phyloP scores from a whole-genome alignment of 2,329 filamentous ascomycete genomes.

The Fusarium xylarioides region DNA sequence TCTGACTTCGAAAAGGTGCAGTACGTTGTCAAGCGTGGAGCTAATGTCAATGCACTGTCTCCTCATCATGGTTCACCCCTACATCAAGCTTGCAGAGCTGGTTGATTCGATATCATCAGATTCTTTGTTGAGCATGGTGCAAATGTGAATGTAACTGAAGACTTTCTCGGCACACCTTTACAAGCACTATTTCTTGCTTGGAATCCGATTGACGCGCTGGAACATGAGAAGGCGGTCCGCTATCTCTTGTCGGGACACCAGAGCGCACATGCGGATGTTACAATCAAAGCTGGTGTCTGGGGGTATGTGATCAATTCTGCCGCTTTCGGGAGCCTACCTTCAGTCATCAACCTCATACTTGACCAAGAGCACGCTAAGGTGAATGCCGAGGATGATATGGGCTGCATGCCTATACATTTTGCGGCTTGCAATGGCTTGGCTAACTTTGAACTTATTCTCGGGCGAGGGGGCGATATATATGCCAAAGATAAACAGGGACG shows the following conservation, averaged over 20 bases:
- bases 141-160: background rate
- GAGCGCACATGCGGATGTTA: background rate
- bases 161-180: background rate
- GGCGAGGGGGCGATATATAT: background rate
- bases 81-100: background rate
- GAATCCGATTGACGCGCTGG: fast-evolving
- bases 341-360: background rate
- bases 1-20: background rate
- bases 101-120: background rate
- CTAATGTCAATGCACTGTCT: background rate
- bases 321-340: fast-evolving
- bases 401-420: conserved; percentile 6
- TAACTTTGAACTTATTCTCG: background rate
- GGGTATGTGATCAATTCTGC: background rate
- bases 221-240: background rate
- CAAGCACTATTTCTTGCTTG: background rate
- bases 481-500: background rate
- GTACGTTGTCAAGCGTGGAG: background rate
- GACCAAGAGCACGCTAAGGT: background rate
- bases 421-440: background rate
- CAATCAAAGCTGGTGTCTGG: background rate
- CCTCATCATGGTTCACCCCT: background rate
- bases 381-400: background rate
- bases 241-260: background rate
- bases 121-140: background rate